These are phyloP conservation scores for Aspergillus sp. DNA, from an alignment of 2,329 filamentous ascomycete species.

Conservation along the genomic window DNA sequence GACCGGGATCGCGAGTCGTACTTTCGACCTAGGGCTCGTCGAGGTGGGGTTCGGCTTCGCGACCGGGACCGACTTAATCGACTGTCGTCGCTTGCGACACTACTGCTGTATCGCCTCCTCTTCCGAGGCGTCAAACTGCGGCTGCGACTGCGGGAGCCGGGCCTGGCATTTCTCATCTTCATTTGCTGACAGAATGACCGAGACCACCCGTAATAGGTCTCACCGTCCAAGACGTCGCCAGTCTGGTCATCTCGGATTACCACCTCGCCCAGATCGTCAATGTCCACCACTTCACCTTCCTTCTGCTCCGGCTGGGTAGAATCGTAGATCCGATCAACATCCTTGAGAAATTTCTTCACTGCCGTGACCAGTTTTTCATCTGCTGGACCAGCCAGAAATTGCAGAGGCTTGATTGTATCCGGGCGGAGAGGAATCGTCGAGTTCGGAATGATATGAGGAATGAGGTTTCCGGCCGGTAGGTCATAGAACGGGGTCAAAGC, in stretches of 20 bases:
- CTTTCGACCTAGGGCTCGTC: slow-evolving; percentile 14
- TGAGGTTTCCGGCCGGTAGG: slow-evolving; percentile 75
- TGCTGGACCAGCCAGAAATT: slow-evolving; percentile 67
- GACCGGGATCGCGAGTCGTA: slow-evolving; percentile 29
- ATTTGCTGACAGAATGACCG: slow-evolving; percentile 76
- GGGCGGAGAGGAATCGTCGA: slow-evolving; percentile 73
- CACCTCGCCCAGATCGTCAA: slow-evolving; percentile 74
- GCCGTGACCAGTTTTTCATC: slow-evolving; percentile 64
- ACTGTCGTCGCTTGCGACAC: slow-evolving; percentile 30
- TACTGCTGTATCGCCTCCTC: slow-evolving; percentile 42
- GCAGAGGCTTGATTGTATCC: slow-evolving; percentile 68
- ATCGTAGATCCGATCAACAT: slow-evolving; percentile 68
- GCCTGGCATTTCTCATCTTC: slow-evolving; percentile 51
- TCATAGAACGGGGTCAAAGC: slow-evolving; percentile 73
- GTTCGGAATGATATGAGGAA: slow-evolving; percentile 75
- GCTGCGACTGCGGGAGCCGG: slow-evolving; percentile 31
- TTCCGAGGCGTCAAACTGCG: slow-evolving; percentile 40
- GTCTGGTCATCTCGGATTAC: slow-evolving; percentile 66
- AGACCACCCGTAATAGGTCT: slow-evolving; percentile 89
- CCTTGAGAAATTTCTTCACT: slow-evolving; percentile 68
- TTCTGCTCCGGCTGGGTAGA: slow-evolving; percentile 49
- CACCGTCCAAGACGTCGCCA: slow-evolving; percentile 62
- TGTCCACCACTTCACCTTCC: slow-evolving; percentile 55
- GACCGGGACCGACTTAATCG: slow-evolving; percentile 29
- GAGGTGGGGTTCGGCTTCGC: slow-evolving; percentile 30